phyloP scores from a whole-genome alignment of 805 yeast genomes.

The Cyberlindnera subsufficiens region DNA sequence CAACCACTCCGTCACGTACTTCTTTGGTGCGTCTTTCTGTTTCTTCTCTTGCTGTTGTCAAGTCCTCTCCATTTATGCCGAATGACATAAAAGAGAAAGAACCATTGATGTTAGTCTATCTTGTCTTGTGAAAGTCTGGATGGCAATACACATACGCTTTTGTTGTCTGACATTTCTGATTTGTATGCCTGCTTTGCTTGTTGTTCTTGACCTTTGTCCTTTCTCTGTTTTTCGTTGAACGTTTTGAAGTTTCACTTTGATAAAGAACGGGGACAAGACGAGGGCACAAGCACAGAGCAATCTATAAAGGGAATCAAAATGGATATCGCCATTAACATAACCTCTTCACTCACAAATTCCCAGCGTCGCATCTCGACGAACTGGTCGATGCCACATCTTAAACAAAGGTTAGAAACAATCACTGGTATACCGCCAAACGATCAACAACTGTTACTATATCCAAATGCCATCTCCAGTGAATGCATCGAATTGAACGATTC shows the following conservation, averaged over 20 bases:
- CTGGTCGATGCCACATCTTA: slow-evolving; percentile 54
- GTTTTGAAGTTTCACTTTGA: background rate
- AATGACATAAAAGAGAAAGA: no score
- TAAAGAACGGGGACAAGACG: background rate
- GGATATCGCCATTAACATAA: slow-evolving; percentile 50
- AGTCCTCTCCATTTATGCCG: no score
- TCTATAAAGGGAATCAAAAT: slow-evolving; percentile 3
- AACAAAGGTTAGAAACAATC: slow-evolving; percentile 52
- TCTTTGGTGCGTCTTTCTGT: slow-evolving; percentile 55
- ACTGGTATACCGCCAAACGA: slow-evolving; percentile 65
- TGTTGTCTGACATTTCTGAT: no score
- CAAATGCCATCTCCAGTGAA: slow-evolving; percentile 25
- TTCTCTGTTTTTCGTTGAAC: background rate
- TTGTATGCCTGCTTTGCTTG: background rate
- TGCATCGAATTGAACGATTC: slow-evolving; percentile 13
- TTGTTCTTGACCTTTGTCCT: background rate
- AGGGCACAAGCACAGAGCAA: background rate
- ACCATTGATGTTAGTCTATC: no score
- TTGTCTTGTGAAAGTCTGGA: no score
- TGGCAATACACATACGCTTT: no score
- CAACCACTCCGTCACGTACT: slow-evolving; percentile 83
- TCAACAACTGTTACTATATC: slow-evolving; percentile 48
- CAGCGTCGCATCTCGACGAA: slow-evolving; percentile 59
- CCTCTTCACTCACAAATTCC: slow-evolving; percentile 63
- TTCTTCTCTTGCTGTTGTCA: slow-evolving; percentile 9